Evolutionary conservation across 2,329 filamentous ascomycete species (phyloP), one percentile per base, ranked within the genome.

Genomic region (Mycosphaerella arachidis): DNA sequence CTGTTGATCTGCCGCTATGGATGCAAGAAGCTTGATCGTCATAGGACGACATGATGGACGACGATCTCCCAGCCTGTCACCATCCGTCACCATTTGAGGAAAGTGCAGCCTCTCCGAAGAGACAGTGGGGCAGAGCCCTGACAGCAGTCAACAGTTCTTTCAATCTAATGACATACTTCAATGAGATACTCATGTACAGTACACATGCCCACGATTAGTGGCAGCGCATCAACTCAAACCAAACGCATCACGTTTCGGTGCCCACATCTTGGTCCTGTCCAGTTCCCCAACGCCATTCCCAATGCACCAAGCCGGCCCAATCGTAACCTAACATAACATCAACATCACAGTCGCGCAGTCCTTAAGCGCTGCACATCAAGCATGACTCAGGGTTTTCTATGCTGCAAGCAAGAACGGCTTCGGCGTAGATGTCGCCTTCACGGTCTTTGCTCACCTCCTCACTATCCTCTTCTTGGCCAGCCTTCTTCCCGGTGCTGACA

Each of bases 311-410:
- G 33, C 24, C 55, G 12, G 43, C 46, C 27, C n/a, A 52, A 9
- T 29, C 48, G 27, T 55, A 59, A 16, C 31, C 43, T 24, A 57
- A 60, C 53, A 48, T 58, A 57, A 58, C 57, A 60, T 57, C 52
- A 48, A 51, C 40, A 40, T 40, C 6, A 53, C 31, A 48, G 9
- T 16, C 50, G 12, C 37, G 18, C 16, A 27, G 27, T 58, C 8
- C 30, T 63, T 59, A 97, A 81, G 92, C 93, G 78, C 91, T 95
- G 86, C 94, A 99, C 94, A 99, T 97, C 66, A 96, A 75, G 75
- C 94, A 99, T 52, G 88, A 83, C 75, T 99, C 94, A 68, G 89
- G 91, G 81, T 97, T 97, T 74, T 97, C 92, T 76, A 99, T 97
- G 79, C 92, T 97, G 82, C 94, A 99, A 70, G 87, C 86, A 74